Percentiles rank a stretch among this genome's conserved stretches.
phyloP scores from a whole-genome alignment of 2,329 filamentous ascomycete species.

The Clonostachys solani region DNA sequence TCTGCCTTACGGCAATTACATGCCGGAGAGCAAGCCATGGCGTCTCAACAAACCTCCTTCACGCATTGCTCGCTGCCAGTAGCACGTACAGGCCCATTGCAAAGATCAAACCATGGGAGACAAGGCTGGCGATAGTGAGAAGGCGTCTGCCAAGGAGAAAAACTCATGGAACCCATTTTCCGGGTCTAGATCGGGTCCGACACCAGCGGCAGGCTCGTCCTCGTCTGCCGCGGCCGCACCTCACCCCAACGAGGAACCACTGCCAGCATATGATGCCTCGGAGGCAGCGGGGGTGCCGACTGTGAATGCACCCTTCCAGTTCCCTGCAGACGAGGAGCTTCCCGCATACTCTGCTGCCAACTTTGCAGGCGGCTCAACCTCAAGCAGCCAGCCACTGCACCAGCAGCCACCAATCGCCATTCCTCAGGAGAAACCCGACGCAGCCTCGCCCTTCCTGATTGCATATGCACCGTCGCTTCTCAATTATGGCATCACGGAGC shows the following conservation, averaged over 20 bases:
- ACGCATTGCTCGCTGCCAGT: too few species aligned
- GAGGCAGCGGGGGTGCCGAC: constrained; percentile 12
- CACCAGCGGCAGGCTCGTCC: not conserved
- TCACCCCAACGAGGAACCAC: not conserved
- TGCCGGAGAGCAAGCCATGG: too few species aligned
- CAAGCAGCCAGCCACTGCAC: not conserved
- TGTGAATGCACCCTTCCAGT: constrained; percentile 23
- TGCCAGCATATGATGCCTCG: not conserved
- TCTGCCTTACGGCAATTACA: too few species aligned
- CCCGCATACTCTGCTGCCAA: constrained; percentile 9
- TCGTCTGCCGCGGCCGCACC: not conserved
- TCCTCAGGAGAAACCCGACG: constrained; percentile 26
- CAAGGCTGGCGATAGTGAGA: too few species aligned
- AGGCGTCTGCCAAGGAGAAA: too few species aligned
- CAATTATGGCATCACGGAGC: constrained; percentile 24
- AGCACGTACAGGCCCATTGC: too few species aligned
- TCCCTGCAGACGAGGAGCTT: constrained; percentile 19
- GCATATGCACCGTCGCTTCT: constrained; percentile 33
- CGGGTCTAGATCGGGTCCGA: too few species aligned
- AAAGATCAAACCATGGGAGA: too few species aligned
- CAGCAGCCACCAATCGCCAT: constrained; percentile 28
- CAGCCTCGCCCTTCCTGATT: constrained; percentile 28
- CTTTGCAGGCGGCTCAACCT: constrained; percentile 1
- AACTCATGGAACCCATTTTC: too few species aligned
- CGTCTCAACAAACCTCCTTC: too few species aligned